Conservation (phyloP, 768 basidiomycete species). For the Leccinum barrowsii region DNA sequence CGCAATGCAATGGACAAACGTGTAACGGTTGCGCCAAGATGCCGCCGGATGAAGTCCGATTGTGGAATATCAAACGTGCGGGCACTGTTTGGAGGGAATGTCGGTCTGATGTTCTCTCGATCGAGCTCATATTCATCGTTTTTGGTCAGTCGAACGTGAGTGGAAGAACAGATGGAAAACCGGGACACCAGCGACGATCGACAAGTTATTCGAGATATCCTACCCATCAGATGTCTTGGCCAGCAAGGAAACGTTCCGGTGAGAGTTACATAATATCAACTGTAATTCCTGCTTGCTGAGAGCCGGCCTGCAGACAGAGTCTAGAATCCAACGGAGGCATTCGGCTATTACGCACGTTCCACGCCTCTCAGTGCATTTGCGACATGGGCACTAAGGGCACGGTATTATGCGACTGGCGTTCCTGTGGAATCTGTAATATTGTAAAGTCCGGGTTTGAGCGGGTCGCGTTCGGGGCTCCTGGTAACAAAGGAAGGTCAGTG, state of each 20-base stretch:
- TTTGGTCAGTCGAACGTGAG: slow-evolving; percentile 48
- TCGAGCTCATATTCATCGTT: slow-evolving; percentile 22
- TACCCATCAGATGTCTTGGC: slow-evolving; percentile 27
- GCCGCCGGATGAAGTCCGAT: slow-evolving; percentile 38
- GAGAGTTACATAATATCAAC: slow-evolving; percentile 10
- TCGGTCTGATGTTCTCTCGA: slow-evolving; percentile 32
- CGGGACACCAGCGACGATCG: slow-evolving; percentile 38
- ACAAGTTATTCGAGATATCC: slow-evolving; percentile 54
- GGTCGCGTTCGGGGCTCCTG: slow-evolving; percentile 53
- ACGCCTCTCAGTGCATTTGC: slow-evolving; percentile 65
- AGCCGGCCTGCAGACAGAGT: slow-evolving; percentile 23
- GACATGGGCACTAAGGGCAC: slow-evolving; percentile 56
- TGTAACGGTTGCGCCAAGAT: slow-evolving; percentile 52
- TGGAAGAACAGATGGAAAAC: slow-evolving; percentile 42
- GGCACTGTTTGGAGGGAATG: slow-evolving; percentile 50
- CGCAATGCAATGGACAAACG: slow-evolving; percentile 42
- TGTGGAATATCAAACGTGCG: slow-evolving; percentile 47
- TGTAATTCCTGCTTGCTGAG: slow-evolving; percentile 3
- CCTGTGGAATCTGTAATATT: slow-evolving; percentile 63
- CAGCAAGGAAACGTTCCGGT: slow-evolving; percentile 51
- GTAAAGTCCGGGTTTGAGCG: slow-evolving; percentile 54
- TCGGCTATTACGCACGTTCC: slow-evolving; percentile 55
- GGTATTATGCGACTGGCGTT: slow-evolving; percentile 51
- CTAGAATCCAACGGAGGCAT: slow-evolving; percentile 33
- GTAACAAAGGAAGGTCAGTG: slow-evolving; percentile 53